Conservation (phyloP, 768 basidiomycete genomes). For the Trametes villosa region DNA sequence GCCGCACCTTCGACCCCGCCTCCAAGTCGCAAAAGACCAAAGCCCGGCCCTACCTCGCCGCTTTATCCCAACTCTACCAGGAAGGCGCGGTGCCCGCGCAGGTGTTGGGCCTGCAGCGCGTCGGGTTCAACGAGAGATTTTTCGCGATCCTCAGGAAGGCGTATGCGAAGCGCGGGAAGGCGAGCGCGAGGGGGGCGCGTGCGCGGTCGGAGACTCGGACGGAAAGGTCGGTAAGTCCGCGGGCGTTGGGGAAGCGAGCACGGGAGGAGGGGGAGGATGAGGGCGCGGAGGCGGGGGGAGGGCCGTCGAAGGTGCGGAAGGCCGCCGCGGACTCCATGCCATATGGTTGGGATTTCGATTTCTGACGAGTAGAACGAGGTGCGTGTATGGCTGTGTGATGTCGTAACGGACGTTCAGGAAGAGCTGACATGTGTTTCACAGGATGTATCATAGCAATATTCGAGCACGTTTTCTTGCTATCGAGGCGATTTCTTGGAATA, state of each 20-base stretch:
- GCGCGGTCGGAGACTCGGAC: conserved; percentile 7
- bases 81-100: conserved; percentile 1
- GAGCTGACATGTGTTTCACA: no score
- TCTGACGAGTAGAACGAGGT: no score
- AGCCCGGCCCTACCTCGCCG: conserved; percentile 9
- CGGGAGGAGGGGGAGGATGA: not conserved
- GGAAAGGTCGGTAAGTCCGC: conserved; percentile 2
- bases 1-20: not conserved
- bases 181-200: not conserved
- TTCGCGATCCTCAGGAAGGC: conserved; percentile 7
- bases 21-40: conserved; percentile 8
- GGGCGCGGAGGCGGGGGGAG: not conserved
- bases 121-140: conserved; percentile 19
- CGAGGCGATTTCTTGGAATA: no score
- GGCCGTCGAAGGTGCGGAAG: not conserved
- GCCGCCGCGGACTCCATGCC: no score
- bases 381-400: no score
- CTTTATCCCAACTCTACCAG: conserved; percentile 1
- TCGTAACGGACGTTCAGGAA: no score
- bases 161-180: conserved; percentile 9
- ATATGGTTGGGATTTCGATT: no score
- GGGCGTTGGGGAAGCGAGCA: not conserved
- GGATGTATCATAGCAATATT: no score
- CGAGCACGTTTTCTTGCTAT: no score
- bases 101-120: conserved; percentile 19